Conservation (phyloP, 1,284 basidiomycete genomes). For the Marasmius sp. region DNA sequence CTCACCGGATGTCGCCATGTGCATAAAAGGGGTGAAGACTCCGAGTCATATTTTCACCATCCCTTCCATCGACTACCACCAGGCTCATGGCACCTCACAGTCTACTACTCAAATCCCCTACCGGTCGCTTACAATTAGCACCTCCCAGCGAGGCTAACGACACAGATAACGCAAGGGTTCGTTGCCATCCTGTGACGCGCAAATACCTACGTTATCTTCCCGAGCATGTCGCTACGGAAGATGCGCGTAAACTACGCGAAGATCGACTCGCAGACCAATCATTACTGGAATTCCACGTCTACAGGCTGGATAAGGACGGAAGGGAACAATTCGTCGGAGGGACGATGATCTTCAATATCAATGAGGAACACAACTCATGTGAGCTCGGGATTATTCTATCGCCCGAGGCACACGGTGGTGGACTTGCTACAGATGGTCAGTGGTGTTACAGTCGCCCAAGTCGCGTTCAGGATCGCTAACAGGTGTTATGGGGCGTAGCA, state of each 20-base stretch:
- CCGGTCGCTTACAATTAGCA: constrained; percentile 35
- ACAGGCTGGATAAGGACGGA: constrained; percentile 17
- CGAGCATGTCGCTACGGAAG: constrained; percentile 30
- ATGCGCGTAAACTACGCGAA: constrained; percentile 34
- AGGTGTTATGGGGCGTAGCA: not conserved
- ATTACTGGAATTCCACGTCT: constrained; percentile 31
- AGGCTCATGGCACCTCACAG: not conserved
- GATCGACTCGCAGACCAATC: constrained; percentile 29
- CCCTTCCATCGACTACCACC: too few species aligned
- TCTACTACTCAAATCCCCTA: constrained; percentile 29
- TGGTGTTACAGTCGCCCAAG: not conserved
- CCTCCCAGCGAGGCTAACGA: constrained; percentile 37
- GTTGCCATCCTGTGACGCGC: constrained; percentile 35
- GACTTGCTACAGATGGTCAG: constrained; percentile 9
- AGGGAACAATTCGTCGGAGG: constrained; percentile 11
- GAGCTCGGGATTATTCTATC: constrained; percentile 11
- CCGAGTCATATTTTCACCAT: too few species aligned
- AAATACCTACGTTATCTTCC: constrained; percentile 41
- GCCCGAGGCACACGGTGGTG: constrained; percentile 6
- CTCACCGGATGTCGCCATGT: too few species aligned
- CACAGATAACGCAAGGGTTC: constrained; percentile 31
- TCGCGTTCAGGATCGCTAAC: not conserved
- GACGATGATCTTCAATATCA: constrained; percentile 17
- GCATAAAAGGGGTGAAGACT: too few species aligned
- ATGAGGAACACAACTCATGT: constrained; percentile 1